Percentiles rank a stretch among this genome's conserved stretches.
Evolutionary conservation across 345 rosid species (phyloP).

Genomic region (Ceriops zippeliana): DNA sequence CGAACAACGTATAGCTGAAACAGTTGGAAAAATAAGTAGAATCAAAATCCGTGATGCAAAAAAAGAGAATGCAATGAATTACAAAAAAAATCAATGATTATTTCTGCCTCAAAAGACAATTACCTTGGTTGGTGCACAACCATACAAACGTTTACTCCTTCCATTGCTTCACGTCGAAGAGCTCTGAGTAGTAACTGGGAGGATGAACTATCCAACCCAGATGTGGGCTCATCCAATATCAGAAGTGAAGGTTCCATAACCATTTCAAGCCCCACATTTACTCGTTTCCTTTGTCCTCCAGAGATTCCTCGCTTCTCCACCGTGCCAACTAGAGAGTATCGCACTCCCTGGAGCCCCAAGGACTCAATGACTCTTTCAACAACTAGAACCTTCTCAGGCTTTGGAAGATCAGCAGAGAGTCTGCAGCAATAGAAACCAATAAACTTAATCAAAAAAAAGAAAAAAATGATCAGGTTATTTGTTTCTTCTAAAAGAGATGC

Average conservation of each 20-base stretch:
- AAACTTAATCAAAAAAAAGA: neutral
- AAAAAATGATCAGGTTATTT: neutral
- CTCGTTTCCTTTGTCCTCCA: slow-evolving; percentile 98
- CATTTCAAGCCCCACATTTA: slow-evolving; percentile 99
- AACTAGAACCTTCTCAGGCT: slow-evolving; percentile 80
- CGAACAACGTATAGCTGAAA: slow-evolving; percentile 77
- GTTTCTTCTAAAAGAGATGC: neutral
- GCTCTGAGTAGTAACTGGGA: slow-evolving; percentile 92
- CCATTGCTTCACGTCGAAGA: slow-evolving; percentile 96
- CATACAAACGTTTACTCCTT: slow-evolving; percentile 94
- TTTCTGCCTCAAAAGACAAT: slow-evolving; percentile 6
- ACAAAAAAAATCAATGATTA: neutral
- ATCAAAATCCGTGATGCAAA: neutral
- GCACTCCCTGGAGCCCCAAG: slow-evolving; percentile 73
- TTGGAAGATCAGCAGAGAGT: slow-evolving; percentile 68
- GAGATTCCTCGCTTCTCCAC: slow-evolving; percentile 97
- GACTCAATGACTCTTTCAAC: slow-evolving; percentile 93
- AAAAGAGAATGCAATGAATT: neutral
- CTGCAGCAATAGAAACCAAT: slow-evolving; percentile 27
- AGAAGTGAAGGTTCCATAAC: slow-evolving; percentile 99
- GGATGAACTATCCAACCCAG: slow-evolving; percentile 98
- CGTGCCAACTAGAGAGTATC: slow-evolving; percentile 92
- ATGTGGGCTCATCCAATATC: slow-evolving; percentile 96
- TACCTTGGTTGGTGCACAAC: slow-evolving; percentile 98
- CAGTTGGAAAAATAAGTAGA: slow-evolving; percentile 4